Percentiles rank a stretch among this genome's conserved stretches.
Evolutionary conservation across 208 protist genomes (phyloP).

Genomic region (Novymonas esmeraldas): DNA sequence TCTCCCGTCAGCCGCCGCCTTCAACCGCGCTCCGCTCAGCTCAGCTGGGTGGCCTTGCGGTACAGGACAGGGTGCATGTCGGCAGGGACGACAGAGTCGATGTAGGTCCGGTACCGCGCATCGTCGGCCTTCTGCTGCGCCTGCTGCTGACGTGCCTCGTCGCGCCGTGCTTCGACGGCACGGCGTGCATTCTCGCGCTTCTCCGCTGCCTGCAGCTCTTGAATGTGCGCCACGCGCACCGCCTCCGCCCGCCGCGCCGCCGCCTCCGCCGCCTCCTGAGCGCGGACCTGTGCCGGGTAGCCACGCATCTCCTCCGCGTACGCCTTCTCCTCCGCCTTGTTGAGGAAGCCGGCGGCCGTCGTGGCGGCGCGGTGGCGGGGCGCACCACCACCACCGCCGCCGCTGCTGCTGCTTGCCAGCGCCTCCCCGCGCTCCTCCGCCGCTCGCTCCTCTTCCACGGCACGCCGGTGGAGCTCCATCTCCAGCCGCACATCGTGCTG

Average conservation of each 20-base stretch:
- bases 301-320: constrained; percentile 69
- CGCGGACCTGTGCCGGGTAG: constrained; percentile 50
- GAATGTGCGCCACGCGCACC: constrained; percentile 46
- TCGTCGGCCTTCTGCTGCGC: constrained; percentile 57
- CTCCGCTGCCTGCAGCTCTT: constrained; percentile 71
- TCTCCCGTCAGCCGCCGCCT: background rate
- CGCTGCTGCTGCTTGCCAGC: background rate
- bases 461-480: constrained; percentile 9
- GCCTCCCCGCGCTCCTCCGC: background rate
- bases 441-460: constrained; percentile 15
- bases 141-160: constrained; percentile 35
- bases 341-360: constrained; percentile 59
- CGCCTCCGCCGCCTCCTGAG: constrained; percentile 42
- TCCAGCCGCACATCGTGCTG: constrained; percentile 12
- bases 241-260: constrained; percentile 40
- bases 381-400: background rate
- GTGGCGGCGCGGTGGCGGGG: constrained; percentile 38
- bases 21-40: constrained; percentile 14
- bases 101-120: constrained; percentile 51
- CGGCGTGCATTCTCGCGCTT: constrained; percentile 57
- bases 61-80: constrained; percentile 61
- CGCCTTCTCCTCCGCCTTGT: constrained; percentile 56
- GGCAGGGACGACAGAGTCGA: constrained; percentile 63
- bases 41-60: constrained; percentile 55
- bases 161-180: constrained; percentile 39